Percentiles rank a stretch among this genome's conserved stretches.
phyloP scores from a whole-genome alignment of 2,329 filamentous ascomycete genomes.

The Trichoderma afroharzianum region DNA sequence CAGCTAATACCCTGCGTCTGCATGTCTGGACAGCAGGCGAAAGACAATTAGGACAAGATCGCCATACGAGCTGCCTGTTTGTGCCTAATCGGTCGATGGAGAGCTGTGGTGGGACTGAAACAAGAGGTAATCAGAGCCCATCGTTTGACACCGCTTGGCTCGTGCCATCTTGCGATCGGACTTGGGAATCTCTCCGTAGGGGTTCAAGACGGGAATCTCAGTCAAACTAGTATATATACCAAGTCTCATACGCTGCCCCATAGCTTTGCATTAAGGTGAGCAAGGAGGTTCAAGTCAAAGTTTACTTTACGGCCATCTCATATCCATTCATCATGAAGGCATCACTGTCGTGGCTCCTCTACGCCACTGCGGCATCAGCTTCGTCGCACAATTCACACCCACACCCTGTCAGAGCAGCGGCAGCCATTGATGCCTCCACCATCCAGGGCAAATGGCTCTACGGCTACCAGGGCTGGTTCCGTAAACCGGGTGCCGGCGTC shows the following conservation, averaged over 20 bases:
- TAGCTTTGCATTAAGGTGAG: neutral
- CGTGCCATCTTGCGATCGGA: neutral
- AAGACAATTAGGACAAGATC: neutral
- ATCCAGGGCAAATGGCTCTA: slow-evolving; percentile 14
- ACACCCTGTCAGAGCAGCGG: neutral
- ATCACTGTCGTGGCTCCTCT: slow-evolving; percentile 2
- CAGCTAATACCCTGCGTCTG: neutral
- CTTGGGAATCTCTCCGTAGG: neutral
- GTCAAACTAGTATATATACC: neutral
- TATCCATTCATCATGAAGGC: neutral
- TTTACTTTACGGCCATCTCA: neutral
- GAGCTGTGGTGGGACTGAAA: neutral
- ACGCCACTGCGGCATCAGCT: slow-evolving; percentile 1
- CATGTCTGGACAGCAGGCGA: neutral
- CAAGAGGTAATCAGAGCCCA: neutral
- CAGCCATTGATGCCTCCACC: slow-evolving; percentile 4
- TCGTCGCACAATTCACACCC: neutral
- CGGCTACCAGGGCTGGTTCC: slow-evolving; percentile 16
- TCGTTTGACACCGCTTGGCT: neutral
- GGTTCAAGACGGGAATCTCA: neutral
- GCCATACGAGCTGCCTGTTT: neutral
- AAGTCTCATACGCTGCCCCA: neutral
- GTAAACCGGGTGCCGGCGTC: slow-evolving; percentile 10
- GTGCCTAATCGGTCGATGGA: neutral
- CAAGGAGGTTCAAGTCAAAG: neutral